A percentile compares a stretch with the other conserved stretches of the same genome.
Evolutionary conservation across 2,329 filamentous ascomycete species (phyloP).

Genomic region (Aspergillus nomiae): DNA sequence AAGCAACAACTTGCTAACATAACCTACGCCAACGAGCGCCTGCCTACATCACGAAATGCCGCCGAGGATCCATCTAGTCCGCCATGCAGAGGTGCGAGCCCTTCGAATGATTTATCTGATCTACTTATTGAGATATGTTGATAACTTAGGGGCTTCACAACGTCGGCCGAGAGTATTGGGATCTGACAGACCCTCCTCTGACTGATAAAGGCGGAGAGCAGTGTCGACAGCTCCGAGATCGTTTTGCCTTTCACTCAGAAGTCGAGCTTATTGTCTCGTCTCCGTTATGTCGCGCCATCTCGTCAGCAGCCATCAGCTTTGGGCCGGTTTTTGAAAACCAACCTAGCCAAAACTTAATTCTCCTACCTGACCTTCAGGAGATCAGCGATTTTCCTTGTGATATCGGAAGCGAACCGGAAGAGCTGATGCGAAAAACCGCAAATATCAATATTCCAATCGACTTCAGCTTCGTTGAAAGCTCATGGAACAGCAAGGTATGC

Average conservation of each 20-base stretch:
- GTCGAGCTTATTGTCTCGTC: neutral
- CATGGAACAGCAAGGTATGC: constrained; percentile 1
- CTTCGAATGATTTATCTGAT: neutral
- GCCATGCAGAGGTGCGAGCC: constrained; percentile 8
- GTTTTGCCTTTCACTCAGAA: constrained; percentile 57
- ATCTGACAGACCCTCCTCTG: constrained; percentile 69
- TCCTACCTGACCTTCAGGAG: constrained; percentile 74
- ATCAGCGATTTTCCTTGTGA: constrained; percentile 71
- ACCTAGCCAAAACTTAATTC: constrained; percentile 53
- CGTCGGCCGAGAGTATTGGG: constrained; percentile 64
- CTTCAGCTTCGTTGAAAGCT: neutral
- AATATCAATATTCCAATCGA: constrained; percentile 19
- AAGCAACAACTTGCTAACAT: too few species aligned
- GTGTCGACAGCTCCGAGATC: constrained; percentile 61
- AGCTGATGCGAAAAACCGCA: constrained; percentile 60
- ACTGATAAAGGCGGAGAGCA: constrained; percentile 70
- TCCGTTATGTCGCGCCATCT: neutral
- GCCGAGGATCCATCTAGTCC: constrained; percentile 7
- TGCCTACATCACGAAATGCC: neutral
- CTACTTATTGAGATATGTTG: too few species aligned
- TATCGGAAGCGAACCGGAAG: constrained; percentile 59
- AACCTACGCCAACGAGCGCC: too few species aligned
- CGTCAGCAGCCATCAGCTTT: neutral
- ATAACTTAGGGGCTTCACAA: constrained; percentile 70
- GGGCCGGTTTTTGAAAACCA: constrained; percentile 23